Evolutionary conservation across 306 rosid genomes (phyloP).

Genomic region (Delonix regia): DNA sequence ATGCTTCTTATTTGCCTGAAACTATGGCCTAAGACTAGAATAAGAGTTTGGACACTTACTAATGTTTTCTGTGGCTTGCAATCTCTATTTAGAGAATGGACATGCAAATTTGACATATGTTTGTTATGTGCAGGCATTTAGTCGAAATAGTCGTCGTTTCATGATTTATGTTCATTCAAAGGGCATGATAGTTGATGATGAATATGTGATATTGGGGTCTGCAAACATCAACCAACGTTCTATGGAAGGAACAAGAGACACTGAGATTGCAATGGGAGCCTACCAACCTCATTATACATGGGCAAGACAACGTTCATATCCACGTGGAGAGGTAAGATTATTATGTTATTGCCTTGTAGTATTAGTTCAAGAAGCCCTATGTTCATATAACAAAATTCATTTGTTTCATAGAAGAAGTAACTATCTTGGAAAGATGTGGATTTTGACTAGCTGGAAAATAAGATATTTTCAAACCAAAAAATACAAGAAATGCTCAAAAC

Average conservation of each 20-base stretch:
- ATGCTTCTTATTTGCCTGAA: background rate
- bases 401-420: background rate
- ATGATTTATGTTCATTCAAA: constrained; percentile 98
- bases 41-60: background rate
- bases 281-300: constrained; percentile 87
- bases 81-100: constrained; percentile 3
- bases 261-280: constrained; percentile 98
- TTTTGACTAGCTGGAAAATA: background rate
- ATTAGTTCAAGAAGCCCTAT: constrained; percentile 3
- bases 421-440: background rate
- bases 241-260: constrained; percentile 98
- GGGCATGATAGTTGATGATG: constrained; percentile 98
- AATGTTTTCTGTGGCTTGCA: constrained; percentile 10
- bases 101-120: constrained; percentile 12
- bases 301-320: constrained; percentile 63
- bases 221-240: constrained; percentile 97
- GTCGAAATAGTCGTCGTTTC: constrained; percentile 76
- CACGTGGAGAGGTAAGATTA: constrained; percentile 77
- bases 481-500: background rate
- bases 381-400: constrained; percentile 11
- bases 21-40: background rate
- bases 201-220: constrained; percentile 86
- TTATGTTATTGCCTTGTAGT: background rate
- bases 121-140: constrained; percentile 57
- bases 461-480: no score